Evolutionary conservation across 176 grass and related monocot species (phyloP).

Genomic region (Musa schizocarpa): DNA sequence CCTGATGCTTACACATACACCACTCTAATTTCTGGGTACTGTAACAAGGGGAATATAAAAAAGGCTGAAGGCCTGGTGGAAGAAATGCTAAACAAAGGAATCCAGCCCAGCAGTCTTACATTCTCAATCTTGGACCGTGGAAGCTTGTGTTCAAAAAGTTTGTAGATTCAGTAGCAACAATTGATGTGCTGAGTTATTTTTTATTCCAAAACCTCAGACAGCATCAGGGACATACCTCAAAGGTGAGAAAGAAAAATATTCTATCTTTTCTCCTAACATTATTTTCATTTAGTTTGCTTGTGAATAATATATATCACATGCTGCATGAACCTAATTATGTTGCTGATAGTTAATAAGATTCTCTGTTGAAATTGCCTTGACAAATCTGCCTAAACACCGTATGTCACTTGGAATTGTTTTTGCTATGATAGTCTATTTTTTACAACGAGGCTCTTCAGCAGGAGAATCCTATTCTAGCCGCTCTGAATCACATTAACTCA

Average conservation of each 20-base stretch:
- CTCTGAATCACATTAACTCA: too few species aligned
- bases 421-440: too few species aligned
- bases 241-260: neutral
- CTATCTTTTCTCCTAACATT: neutral
- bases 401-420: too few species aligned
- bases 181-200: neutral
- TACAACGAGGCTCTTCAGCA: too few species aligned
- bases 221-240: neutral
- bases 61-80: constrained; percentile 48
- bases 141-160: constrained; percentile 8
- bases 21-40: constrained; percentile 61
- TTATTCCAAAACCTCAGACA: neutral
- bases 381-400: too few species aligned
- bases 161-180: neutral
- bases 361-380: too few species aligned
- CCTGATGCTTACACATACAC: constrained; percentile 55
- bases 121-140: constrained; percentile 36
- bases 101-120: constrained; percentile 33
- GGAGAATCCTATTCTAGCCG: too few species aligned
- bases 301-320: neutral
- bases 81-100: constrained; percentile 53
- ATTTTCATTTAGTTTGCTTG: neutral
- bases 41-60: constrained; percentile 43
- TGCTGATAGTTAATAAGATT: too few species aligned
- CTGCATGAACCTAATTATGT: too few species aligned